Evolutionary conservation across 164 flowering plant species (phyloP).

Genomic region (Akebia trifoliata): DNA sequence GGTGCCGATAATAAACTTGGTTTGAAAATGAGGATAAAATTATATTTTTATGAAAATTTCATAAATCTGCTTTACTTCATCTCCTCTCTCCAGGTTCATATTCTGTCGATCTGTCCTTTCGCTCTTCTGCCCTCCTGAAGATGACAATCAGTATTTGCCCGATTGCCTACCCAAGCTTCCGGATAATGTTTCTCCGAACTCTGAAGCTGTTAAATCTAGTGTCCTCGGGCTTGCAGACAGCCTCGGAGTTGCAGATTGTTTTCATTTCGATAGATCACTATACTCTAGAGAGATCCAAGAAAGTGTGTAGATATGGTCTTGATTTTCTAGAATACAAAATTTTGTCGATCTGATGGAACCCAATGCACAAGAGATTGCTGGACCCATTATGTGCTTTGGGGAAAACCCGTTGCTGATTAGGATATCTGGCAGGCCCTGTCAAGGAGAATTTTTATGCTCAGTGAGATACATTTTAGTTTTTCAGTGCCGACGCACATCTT

Average conservation of each 20-base stretch:
- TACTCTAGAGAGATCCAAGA: neutral
- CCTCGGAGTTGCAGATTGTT: slow-evolving; percentile 45
- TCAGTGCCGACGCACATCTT: slow-evolving; percentile 1
- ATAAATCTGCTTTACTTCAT: neutral
- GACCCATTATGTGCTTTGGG: neutral
- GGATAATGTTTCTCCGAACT: slow-evolving; percentile 43
- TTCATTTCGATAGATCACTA: slow-evolving; percentile 30
- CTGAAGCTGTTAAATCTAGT: slow-evolving; percentile 43
- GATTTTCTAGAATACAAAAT: slow-evolving; percentile 1
- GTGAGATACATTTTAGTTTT: slow-evolving; percentile 1
- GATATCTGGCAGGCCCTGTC: neutral
- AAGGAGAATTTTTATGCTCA: neutral
- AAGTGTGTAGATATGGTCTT: slow-evolving; percentile 1
- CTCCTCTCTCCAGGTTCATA: slow-evolving; percentile 58
- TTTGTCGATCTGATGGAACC: slow-evolving; percentile 1
- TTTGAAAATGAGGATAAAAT: no score
- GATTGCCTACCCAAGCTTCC: slow-evolving; percentile 77
- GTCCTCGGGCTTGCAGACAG: slow-evolving; percentile 52
- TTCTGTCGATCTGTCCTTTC: slow-evolving; percentile 72
- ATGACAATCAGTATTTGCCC: slow-evolving; percentile 51
- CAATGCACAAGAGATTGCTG: neutral
- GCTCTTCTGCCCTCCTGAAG: slow-evolving; percentile 39
- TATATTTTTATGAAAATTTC: neutral
- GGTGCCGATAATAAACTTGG: no score
- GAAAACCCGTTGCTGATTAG: neutral